Base-by-base conservation (phyloP, 306 rosid genomes). In the Vigna unguiculata region DNA sequence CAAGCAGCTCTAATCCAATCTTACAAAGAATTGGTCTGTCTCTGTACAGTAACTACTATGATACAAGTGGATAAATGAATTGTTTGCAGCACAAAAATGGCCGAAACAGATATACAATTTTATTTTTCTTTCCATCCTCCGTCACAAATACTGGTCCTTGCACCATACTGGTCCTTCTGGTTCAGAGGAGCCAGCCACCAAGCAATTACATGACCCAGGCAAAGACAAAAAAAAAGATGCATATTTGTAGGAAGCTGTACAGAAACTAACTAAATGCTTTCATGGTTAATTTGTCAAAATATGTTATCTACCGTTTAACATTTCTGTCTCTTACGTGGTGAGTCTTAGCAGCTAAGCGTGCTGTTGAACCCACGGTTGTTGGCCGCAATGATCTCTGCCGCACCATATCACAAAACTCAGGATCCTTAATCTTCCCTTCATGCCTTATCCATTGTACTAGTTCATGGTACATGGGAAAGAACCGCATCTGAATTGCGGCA, bases 401-500 rank as follows among this genome's bases (percentile, higher is more conserved):
- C 36, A 57, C 63, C 63, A 22, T 57, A 22, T 57, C 63, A 57
- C 63, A 57, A 24, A 57, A 24, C 17, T 30, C 60, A 17, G 74
- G 74, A 48, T 69, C 74, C 74, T 69, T 69, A 2, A 54, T 48
- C 25, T 48, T 69, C 46, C 60, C 74, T 6, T 69, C 45, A 28
- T 48, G n/a, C 46, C 74, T 69, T 24, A 69, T 69, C 60, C 74
- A 69, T 30, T 48, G 63, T 3, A 57, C 63, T 22, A 57, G 24
- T 57, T 69, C 74, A 69, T 69, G 74, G 4, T 46, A 47, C 58
- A 46, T 54, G 22, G 73, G 73, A 47, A 47, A 68, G 58, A 68
- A 68, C 59, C 45, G 38, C 74, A 25, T 48, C 74, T 69, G 74
- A 69, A 69, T 69, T 69, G 74, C 74, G 28, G 45, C 7, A 30